phyloP scores from a whole-genome alignment of 2,329 filamentous ascomycete genomes.

The Colletotrichum eleusines region DNA sequence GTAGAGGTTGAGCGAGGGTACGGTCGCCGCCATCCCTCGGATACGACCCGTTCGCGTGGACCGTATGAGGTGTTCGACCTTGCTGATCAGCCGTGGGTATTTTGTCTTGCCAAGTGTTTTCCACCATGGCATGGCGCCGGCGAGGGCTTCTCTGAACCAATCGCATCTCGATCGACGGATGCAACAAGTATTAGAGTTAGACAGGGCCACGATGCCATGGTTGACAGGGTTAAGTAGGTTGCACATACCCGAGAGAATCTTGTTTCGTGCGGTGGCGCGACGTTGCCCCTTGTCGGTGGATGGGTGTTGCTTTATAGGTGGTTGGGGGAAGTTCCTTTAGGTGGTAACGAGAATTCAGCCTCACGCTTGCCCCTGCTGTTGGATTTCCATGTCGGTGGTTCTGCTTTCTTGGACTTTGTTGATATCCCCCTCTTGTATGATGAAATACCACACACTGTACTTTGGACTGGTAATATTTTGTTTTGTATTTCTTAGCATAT shows the following conservation, averaged over 20 bases:
- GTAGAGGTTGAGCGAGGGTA: background rate
- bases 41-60: background rate
- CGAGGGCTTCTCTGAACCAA: conserved; percentile 11
- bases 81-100: background rate
- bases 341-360: background rate
- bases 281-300: background rate
- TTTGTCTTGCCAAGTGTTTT: conserved; percentile 3
- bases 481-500: background rate
- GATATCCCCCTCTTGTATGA: conserved; percentile 37
- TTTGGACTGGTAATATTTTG: conserved; percentile 6
- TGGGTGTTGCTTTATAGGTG: conserved; percentile 1
- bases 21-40: conserved; percentile 16
- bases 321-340: background rate
- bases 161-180: background rate
- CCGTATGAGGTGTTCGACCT: conserved; percentile 1
- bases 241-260: background rate
- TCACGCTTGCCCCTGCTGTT: background rate
- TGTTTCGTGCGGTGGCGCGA: conserved; percentile 22
- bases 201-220: background rate
- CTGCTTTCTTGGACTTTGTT: conserved; percentile 24
- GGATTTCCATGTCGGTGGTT: conserved; percentile 2
- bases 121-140: conserved; percentile 9
- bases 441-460: conserved; percentile 21
- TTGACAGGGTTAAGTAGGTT: background rate
- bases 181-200: background rate